A percentile compares a stretch with the other conserved stretches of the same genome.
These are phyloP conservation scores for Penicillium thymicola DNA, from an alignment of 2,329 filamentous ascomycete species.

Conservation along the genomic window DNA sequence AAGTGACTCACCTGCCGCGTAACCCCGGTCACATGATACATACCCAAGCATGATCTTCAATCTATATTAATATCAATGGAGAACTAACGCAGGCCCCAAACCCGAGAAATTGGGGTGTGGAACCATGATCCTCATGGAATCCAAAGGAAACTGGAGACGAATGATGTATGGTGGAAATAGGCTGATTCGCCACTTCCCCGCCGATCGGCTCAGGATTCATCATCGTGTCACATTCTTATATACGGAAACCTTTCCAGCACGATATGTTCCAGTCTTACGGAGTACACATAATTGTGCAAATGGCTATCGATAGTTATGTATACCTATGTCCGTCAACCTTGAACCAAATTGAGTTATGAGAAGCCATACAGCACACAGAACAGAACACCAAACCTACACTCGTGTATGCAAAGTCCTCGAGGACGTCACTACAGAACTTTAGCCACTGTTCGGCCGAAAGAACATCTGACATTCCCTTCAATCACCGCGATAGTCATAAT, in stretches of 20 bases:
- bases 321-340: not conserved
- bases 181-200: conserved; percentile 7
- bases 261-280: not conserved
- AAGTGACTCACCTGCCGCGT: conserved; percentile 10
- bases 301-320: not conserved
- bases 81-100: conserved; percentile 9
- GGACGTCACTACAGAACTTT: not conserved
- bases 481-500: not conserved
- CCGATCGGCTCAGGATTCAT: conserved; percentile 8
- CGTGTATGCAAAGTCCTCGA: not conserved
- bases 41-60: not conserved
- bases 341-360: not conserved
- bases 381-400: not conserved
- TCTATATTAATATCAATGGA: not conserved
- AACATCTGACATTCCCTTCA: not conserved
- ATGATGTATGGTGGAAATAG: conserved; percentile 1
- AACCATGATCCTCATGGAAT: conserved; percentile 4
- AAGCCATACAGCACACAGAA: not conserved
- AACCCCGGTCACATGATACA: conserved; percentile 4
- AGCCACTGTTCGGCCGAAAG: not conserved
- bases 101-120: not conserved
- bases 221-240: conserved; percentile 4
- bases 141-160: not conserved
- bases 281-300: not conserved
- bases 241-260: not conserved